Percentiles rank a stretch among this genome's conserved stretches.
These are phyloP conservation scores for Globisporangium apiculatum DNA, from an alignment of 352 stramenopile species.

Conservation along the genomic window DNA sequence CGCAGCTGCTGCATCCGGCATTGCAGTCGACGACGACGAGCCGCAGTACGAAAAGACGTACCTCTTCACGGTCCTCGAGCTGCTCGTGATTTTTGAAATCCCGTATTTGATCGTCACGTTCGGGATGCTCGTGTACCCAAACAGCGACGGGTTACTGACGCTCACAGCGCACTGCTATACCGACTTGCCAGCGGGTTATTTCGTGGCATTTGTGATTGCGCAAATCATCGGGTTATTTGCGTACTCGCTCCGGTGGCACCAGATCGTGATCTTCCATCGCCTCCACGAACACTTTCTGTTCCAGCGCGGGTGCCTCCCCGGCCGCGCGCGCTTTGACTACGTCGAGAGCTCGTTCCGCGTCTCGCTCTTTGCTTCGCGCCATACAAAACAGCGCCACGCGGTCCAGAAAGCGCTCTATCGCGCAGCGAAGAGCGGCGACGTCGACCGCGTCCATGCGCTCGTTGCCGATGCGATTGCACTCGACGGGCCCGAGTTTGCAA, in stretches of 20 bases:
- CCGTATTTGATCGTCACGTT: constrained; percentile 57
- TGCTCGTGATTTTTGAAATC: constrained; percentile 75
- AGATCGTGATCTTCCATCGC: constrained; percentile 75
- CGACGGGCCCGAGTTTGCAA: constrained; percentile 52
- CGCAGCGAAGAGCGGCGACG: constrained; percentile 53
- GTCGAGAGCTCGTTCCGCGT: constrained; percentile 42
- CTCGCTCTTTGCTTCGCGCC: constrained; percentile 33
- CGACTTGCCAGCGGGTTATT: constrained; percentile 12
- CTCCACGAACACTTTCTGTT: constrained; percentile 76
- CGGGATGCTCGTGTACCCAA: constrained; percentile 32
- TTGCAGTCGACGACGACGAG: constrained; percentile 36
- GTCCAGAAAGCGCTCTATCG: constrained; percentile 57
- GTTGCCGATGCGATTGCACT: constrained; percentile 45
- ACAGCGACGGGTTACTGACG: constrained; percentile 25
- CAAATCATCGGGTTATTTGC: constrained; percentile 41
- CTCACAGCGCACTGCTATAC: constrained; percentile 31
- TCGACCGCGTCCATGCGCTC: constrained; percentile 37
- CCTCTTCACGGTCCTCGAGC: constrained; percentile 66
- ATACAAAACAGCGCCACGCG: constrained; percentile 26
- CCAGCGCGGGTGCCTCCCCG: constrained; percentile 52
- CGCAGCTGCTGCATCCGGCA: constrained; percentile 21
- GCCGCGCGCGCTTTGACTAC: constrained; percentile 58
- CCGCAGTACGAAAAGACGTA: constrained; percentile 59
- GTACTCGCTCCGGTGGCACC: constrained; percentile 64
- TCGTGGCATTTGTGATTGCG: constrained; percentile 41